Percentiles rank a stretch among this genome's conserved stretches.
Evolutionary conservation across 106 monocot species (phyloP).

Genomic region (Gastrodia elata): DNA sequence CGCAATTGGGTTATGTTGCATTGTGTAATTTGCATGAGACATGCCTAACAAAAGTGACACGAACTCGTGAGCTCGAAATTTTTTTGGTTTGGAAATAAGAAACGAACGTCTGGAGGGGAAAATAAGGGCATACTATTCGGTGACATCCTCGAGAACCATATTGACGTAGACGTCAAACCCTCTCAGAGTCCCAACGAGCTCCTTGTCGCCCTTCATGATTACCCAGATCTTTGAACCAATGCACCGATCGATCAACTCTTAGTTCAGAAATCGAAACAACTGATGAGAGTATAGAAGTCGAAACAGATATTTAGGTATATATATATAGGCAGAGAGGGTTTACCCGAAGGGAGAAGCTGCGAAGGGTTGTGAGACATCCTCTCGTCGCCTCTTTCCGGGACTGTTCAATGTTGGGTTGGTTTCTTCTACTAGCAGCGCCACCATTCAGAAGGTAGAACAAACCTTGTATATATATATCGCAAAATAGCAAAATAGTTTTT

Average conservation of each 20-base stretch:
- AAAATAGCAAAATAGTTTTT: too few species aligned
- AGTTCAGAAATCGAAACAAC: background rate
- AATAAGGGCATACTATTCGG: conserved; percentile 62
- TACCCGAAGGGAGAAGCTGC: conserved; percentile 56
- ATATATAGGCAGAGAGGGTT: conserved; percentile 5
- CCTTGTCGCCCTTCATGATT: conserved; percentile 99
- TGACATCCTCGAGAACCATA: conserved; percentile 99
- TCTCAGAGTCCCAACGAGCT: conserved; percentile 90
- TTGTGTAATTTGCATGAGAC: too few species aligned
- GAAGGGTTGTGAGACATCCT: conserved; percentile 44
- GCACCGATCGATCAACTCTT: conserved; percentile 97
- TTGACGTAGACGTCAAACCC: conserved; percentile 99
- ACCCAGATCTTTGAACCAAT: conserved; percentile 99
- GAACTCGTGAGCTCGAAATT: background rate
- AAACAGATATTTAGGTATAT: conserved; percentile 1
- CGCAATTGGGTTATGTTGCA: too few species aligned
- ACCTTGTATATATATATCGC: too few species aligned
- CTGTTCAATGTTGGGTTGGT: background rate
- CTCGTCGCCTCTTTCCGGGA: background rate
- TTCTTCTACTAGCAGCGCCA: too few species aligned
- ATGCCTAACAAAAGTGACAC: too few species aligned
- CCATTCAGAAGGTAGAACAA: too few species aligned
- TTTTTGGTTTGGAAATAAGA: background rate
- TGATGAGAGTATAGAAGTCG: background rate
- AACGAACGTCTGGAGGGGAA: background rate